phyloP scores from a whole-genome alignment of 371 early-diverging fungal genomes.

The Sporodiniella umbellata region DNA sequence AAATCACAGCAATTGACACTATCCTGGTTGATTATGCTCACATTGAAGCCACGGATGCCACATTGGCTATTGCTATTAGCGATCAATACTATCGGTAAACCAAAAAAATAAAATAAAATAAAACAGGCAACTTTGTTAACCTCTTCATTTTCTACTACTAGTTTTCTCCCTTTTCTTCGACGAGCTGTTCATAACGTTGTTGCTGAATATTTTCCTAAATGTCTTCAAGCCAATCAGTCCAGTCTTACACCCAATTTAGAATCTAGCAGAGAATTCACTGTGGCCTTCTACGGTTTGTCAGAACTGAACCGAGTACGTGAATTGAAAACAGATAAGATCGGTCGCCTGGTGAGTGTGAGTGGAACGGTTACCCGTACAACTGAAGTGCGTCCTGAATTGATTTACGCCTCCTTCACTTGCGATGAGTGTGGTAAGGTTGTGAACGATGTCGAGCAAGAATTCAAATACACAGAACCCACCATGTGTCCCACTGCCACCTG shows the following conservation, averaged over 20 bases:
- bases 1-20: constrained; percentile 60
- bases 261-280: constrained; percentile 63
- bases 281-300: constrained; percentile 76
- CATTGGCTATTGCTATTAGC: constrained; percentile 65
- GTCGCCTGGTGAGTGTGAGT: constrained; percentile 83
- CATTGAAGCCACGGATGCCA: constrained; percentile 57
- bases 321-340: constrained; percentile 82
- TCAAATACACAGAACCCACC: constrained; percentile 96
- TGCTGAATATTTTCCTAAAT: constrained; percentile 61
- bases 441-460: constrained; percentile 92
- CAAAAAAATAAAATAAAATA: background rate
- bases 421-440: constrained; percentile 84
- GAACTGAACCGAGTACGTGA: constrained; percentile 76
- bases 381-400: constrained; percentile 97
- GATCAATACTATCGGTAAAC: constrained; percentile 77
- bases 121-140: background rate
- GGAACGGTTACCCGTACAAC: constrained; percentile 99
- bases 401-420: constrained; percentile 93
- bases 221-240: constrained; percentile 47
- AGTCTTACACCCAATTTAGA: constrained; percentile 22
- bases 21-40: constrained; percentile 80
- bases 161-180: constrained; percentile 83
- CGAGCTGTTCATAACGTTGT: constrained; percentile 82
- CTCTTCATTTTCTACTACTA: too few species aligned
- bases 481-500: constrained; percentile 91